These are phyloP conservation scores for Eimeria acervulina DNA, from an alignment of 169 alveolate genomes.

Conservation along the genomic window DNA sequence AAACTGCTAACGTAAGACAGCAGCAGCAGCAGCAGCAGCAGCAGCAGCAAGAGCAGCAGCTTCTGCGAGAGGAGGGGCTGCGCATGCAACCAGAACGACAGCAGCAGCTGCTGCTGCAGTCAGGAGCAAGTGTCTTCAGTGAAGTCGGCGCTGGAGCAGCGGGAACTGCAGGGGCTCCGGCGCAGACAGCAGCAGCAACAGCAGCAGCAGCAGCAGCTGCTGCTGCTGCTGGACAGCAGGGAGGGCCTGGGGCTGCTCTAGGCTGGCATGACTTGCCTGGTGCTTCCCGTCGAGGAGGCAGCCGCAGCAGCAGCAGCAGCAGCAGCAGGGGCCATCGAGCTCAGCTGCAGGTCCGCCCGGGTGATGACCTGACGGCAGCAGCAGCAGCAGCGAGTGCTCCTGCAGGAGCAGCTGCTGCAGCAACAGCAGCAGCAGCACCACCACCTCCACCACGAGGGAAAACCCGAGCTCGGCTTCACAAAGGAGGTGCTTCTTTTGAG, in stretches of 20 bases:
- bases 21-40: conserved; percentile 14
- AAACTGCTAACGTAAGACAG: background rate
- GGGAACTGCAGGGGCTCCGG: background rate
- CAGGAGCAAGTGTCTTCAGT: conserved; percentile 37
- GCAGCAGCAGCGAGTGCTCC: conserved; percentile 15
- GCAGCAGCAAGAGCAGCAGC: conserved; percentile 62
- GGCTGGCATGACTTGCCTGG: background rate
- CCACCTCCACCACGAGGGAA: background rate
- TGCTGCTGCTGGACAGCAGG: conserved; percentile 48
- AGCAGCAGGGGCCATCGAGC: conserved; percentile 6
- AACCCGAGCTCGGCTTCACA: background rate
- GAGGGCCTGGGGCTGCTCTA: background rate
- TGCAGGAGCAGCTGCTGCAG: background rate
- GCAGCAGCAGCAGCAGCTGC: conserved; percentile 40
- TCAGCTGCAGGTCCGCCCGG: background rate
- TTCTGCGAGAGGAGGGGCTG: background rate
- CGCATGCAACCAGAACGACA: conserved; percentile 45
- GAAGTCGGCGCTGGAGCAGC: background rate
- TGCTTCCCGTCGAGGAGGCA: background rate
- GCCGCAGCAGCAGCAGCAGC: conserved; percentile 38
- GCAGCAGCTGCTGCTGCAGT: conserved; percentile 63
- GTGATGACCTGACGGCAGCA: background rate
- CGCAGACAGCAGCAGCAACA: conserved; percentile 36
- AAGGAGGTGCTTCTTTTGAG: background rate
- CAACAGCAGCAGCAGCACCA: conserved; percentile 18